phyloP scores from a whole-genome alignment of 2,329 filamentous ascomycete genomes.

The Fusarium coicis region DNA sequence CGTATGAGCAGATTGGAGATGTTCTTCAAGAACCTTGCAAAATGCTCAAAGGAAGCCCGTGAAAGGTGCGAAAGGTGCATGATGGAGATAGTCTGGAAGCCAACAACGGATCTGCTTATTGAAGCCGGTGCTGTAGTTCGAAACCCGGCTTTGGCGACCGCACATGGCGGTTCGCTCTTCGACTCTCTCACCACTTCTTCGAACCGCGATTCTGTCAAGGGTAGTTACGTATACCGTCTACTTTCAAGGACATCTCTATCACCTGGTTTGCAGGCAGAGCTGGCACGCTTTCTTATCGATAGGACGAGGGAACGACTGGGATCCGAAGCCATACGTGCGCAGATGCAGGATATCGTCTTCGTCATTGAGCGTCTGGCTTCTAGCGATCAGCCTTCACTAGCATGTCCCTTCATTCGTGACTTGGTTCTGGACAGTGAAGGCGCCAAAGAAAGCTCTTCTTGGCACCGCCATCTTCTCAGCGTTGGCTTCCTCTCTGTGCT shows the following conservation, averaged over 20 bases:
- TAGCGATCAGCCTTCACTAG: constrained; percentile 46
- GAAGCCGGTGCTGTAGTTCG: constrained; percentile 34
- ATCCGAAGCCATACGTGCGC: constrained; percentile 4
- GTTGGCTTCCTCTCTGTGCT: constrained; percentile 43
- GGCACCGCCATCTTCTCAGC: constrained; percentile 48
- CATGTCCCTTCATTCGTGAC: constrained; percentile 45
- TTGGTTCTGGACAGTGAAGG: constrained; percentile 45
- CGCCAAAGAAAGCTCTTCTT: constrained; percentile 43
- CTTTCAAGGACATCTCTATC: background rate
- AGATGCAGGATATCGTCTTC: constrained; percentile 23
- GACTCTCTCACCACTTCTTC: background rate
- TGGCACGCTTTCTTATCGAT: constrained; percentile 34
- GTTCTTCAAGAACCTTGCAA: constrained; percentile 6
- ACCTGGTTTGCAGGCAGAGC: constrained; percentile 17
- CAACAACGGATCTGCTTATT: constrained; percentile 45
- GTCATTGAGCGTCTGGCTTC: constrained; percentile 39
- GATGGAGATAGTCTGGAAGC: constrained; percentile 45
- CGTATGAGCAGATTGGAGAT: constrained; percentile 1
- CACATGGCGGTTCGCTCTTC: background rate
- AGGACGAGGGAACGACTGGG: constrained; percentile 31
- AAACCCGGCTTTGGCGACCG: constrained; percentile 7
- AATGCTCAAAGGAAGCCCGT: background rate
- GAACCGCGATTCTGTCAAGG: background rate
- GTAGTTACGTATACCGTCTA: constrained; percentile 23
- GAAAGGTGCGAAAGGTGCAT: constrained; percentile 5